Base-by-base conservation (phyloP, 768 basidiomycete species). In the Gloeopeniophorella convolvens region DNA sequence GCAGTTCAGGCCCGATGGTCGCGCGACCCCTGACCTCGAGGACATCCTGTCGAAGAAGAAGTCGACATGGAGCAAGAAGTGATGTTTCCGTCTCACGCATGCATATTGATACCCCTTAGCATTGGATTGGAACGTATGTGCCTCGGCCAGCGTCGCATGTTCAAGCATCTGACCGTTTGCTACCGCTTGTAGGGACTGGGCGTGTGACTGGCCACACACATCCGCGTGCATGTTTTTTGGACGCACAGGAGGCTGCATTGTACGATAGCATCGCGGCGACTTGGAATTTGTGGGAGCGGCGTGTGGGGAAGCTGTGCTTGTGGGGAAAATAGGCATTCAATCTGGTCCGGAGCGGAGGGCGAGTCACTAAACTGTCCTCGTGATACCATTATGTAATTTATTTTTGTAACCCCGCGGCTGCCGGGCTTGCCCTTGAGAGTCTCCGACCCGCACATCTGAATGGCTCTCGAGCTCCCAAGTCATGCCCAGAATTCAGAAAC, bases 1-100 rank as follows among this genome's bases (percentile, higher is more conserved):
- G 24, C 71, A 75, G 15, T 81, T 75, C 69, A 70, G 69, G 48
- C 73, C 60, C 26, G 70, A 77, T 45, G 68, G 72, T 42, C 69
- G 72, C 20, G 71, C 73, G n/a, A 78, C 77, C 33, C 80, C 80
- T 35, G 79, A 81, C 56, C 66, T 80, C 45, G 70, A 74, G 27
- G 69, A 72, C 52, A 65, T 72, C 52, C 55, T 70, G 45, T 58
- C 64, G 54, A 70, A 68, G 65, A 70, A 70, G 61, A 66, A 63
- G 53, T 47, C 63, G 40, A 62, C 61, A 15, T 64, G 57, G 57
- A 45, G 35, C 15, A 42, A 32, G 28, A 56, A 58, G 34, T 58
- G 44, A 23, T 21, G 26, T 35, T 21, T 26, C 21, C 26, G 12
- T 27, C 30, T 3, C 35, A 6, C 45, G 26, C 41, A 31, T 45